A percentile compares a stretch with the other conserved stretches of the same genome.
phyloP scores from a whole-genome alignment of 768 basidiomycete genomes.

The Pulveroboletus frians region DNA sequence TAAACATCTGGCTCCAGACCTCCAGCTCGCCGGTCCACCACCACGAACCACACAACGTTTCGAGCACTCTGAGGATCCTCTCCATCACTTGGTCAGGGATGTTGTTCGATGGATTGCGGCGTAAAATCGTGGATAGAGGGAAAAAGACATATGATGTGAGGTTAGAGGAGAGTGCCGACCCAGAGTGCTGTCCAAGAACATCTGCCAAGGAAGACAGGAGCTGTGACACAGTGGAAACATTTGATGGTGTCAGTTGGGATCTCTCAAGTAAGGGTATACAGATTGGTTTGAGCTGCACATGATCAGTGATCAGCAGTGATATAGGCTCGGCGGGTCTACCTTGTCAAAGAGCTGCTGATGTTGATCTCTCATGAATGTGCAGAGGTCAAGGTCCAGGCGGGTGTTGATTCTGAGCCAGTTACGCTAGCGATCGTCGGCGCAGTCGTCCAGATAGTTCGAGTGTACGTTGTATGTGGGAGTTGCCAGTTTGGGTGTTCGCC shows the following conservation, averaged over 20 bases:
- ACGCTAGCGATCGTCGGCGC: too few relatives aligned
- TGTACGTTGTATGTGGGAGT: too few relatives aligned
- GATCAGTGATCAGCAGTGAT: not conserved
- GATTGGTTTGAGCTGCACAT: constrained; percentile 50
- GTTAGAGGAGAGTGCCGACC: constrained; percentile 44
- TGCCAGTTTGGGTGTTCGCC: too few relatives aligned
- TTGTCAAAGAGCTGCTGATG: constrained; percentile 34
- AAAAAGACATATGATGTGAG: constrained; percentile 83
- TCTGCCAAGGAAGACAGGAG: constrained; percentile 53
- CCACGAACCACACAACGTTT: constrained; percentile 63
- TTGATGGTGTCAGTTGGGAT: constrained; percentile 55
- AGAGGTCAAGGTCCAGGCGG: too few relatives aligned
- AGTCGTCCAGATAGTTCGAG: too few relatives aligned
- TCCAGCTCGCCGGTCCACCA: constrained; percentile 77
- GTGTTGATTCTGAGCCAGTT: too few relatives aligned
- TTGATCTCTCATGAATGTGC: constrained; percentile 17
- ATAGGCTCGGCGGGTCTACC: constrained; percentile 22
- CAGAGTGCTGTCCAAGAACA: constrained; percentile 41
- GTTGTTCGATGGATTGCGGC: constrained; percentile 59
- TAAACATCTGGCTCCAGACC: constrained; percentile 84
- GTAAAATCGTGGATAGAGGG: constrained; percentile 79
- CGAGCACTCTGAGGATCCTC: constrained; percentile 56
- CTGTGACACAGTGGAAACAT: constrained; percentile 42
- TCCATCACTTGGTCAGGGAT: constrained; percentile 83
- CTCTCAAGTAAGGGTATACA: constrained; percentile 80